Conservation (phyloP, 2,329 filamentous ascomycete species). For the Xylariomycetidae sp. region DNA sequence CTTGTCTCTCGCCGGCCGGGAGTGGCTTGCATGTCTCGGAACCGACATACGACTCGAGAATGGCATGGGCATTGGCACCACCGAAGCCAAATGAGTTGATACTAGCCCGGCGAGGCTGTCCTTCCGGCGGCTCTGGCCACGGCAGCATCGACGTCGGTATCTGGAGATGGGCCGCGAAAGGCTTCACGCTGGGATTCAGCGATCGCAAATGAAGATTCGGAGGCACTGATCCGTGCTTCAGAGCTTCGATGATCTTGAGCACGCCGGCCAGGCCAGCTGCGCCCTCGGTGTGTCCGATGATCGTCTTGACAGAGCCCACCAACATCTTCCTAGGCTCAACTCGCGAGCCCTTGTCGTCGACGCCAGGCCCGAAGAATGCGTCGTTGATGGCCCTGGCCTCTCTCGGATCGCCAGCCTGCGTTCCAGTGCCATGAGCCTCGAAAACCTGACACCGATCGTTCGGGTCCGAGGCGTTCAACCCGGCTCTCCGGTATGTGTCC, state of each 20-base stretch:
- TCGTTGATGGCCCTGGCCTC: constrained; percentile 38
- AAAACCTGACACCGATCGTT: constrained; percentile 39
- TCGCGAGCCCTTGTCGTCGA: neutral
- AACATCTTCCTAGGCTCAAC: constrained; percentile 19
- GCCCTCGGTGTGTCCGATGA: constrained; percentile 45
- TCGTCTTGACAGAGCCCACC: constrained; percentile 38
- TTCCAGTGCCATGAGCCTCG: constrained; percentile 39
- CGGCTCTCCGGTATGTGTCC: constrained; percentile 36
- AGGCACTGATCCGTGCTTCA: constrained; percentile 33
- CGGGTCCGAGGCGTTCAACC: constrained; percentile 27
- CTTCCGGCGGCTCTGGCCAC: constrained; percentile 30
- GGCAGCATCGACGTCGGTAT: constrained; percentile 26
- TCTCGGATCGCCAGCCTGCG: constrained; percentile 33
- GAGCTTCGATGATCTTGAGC: constrained; percentile 36
- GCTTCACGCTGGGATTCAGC: constrained; percentile 34
- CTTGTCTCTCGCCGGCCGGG: neutral
- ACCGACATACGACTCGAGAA: constrained; percentile 34
- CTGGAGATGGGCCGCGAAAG: constrained; percentile 27
- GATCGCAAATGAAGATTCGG: constrained; percentile 37
- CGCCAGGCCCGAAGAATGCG: constrained; percentile 30
- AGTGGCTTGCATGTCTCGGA: constrained; percentile 21
- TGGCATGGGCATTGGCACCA: constrained; percentile 37
- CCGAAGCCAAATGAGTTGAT: constrained; percentile 42
- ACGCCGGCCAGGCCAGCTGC: constrained; percentile 43
- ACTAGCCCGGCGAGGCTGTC: constrained; percentile 34